Evolutionary conservation across 176 grass and related monocot species (phyloP).

Genomic region (Cenchrus fungigraminus): DNA sequence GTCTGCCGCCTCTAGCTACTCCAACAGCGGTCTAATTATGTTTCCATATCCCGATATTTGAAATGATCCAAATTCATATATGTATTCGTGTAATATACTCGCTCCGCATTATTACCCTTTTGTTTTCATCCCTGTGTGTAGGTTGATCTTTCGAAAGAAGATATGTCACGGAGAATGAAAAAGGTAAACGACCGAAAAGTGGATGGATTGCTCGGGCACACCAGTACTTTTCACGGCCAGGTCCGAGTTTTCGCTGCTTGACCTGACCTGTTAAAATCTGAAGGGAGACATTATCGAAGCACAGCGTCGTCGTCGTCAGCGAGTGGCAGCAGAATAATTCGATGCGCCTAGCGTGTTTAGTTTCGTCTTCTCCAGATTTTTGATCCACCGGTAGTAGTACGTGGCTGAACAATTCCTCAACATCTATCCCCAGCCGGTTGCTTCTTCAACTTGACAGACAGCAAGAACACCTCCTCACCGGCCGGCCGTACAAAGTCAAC

Average conservation of each 20-base stretch:
- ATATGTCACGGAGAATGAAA: background rate
- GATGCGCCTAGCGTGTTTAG: background rate
- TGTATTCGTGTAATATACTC: too few relatives aligned
- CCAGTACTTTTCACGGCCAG: slow-evolving; percentile 4
- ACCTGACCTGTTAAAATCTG: slow-evolving; percentile 4
- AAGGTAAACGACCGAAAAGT: background rate
- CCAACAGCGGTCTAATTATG: too few relatives aligned
- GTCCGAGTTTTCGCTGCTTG: slow-evolving; percentile 12
- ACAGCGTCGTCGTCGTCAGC: background rate
- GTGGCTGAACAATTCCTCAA: slow-evolving; percentile 16
- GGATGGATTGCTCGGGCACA: background rate
- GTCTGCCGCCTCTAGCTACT: too few relatives aligned
- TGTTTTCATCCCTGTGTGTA: too few relatives aligned
- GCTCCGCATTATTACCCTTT: too few relatives aligned
- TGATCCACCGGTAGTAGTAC: too few relatives aligned
- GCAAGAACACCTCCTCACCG: background rate
- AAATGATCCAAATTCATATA: too few relatives aligned
- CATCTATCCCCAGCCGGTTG: background rate
- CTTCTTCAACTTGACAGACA: slow-evolving; percentile 27
- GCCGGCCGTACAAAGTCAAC: slow-evolving; percentile 43
- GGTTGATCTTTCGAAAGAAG: background rate
- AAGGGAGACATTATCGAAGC: background rate
- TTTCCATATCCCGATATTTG: too few relatives aligned
- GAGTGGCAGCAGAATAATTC: background rate
- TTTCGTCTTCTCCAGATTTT: background rate